phyloP scores from a whole-genome alignment of 2,329 filamentous ascomycete genomes.

The Diaporthe destruens region DNA sequence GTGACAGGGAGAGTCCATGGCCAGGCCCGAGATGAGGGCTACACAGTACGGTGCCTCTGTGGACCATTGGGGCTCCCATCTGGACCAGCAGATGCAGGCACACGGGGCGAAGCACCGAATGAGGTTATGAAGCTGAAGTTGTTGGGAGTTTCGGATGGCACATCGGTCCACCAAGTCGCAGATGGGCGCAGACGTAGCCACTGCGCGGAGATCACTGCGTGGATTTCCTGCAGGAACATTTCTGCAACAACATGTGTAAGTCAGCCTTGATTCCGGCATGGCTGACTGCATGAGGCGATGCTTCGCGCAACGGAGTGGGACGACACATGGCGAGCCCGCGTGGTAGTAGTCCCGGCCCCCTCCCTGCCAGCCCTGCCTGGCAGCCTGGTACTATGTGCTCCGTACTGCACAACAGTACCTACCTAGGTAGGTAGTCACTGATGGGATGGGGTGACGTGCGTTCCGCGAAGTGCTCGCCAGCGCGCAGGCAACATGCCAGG shows the following conservation, averaged over 20 bases:
- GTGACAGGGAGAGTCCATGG: neutral
- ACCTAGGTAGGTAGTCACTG: too few relatives aligned
- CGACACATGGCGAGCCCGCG: neutral
- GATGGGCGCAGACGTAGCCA: slow-evolving; percentile 15
- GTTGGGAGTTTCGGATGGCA: slow-evolving; percentile 20
- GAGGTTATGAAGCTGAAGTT: slow-evolving; percentile 14
- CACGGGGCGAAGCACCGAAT: slow-evolving; percentile 28
- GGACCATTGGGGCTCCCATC: slow-evolving; percentile 10
- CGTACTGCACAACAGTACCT: too few relatives aligned
- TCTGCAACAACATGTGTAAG: slow-evolving; percentile 6
- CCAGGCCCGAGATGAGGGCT: neutral
- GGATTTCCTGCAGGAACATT: slow-evolving; percentile 20
- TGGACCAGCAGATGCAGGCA: slow-evolving; percentile 30
- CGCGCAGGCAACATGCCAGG: neutral
- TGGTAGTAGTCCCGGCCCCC: neutral
- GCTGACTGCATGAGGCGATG: slow-evolving; percentile 30
- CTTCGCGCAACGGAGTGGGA: slow-evolving; percentile 4
- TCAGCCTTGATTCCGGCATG: neutral
- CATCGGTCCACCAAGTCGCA: slow-evolving; percentile 34
- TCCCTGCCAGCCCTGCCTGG: neutral
- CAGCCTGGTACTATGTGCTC: too few relatives aligned
- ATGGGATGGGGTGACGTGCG: neutral
- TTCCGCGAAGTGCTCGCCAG: neutral
- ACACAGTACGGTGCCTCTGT: neutral
- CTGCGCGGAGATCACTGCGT: slow-evolving; percentile 3